Evolutionary conservation across 768 basidiomycete genomes (phyloP), one percentile per base, ranked within the genome.

Genomic region (Naganishia vaughanmartiniae): DNA sequence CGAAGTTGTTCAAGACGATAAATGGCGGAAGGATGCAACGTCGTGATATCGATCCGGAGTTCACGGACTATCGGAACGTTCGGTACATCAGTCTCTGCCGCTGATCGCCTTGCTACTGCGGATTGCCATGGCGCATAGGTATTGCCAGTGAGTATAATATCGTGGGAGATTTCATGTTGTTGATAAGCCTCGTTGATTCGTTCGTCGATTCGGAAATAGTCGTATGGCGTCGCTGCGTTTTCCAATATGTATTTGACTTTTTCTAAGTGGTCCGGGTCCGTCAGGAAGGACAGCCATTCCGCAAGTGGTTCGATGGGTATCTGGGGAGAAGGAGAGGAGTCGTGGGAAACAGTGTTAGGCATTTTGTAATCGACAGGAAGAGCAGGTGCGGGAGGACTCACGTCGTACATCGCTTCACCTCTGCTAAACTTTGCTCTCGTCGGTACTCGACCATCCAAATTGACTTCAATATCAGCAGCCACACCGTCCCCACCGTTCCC

Each of bases 1-100:
- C 71, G 71, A 31, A 65, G 65, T 17, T 51, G 57, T 54, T 72
- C 71, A 39, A 72, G 67, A 14, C 55, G 33, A 30, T 72, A 72
- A 4, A 72, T 63, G 21, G 65, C 65, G 11, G 71, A 60, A 15
- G 67, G 67, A 45, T 72, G 71, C 30, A 72, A 67, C 2, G 67
- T 65, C 19, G 36, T 11, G 30, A 69, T 54, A 42, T 72, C 71
- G 30, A 72, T 68, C 14, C 71, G 67, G 21, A 72, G 36, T 42
- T 72, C 71, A 7, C 67, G 57, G 4, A 48, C 54, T 39, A 72
- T 60, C 2, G 71, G 66, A 46, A 69, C 54, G 19, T 56, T 63
- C 6, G 56, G 68, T 24, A 60, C 56, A 42, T 54, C 17, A 0
- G 33, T 21, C 36, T 63, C 15, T 0, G 30, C 10, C 5, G 3